Conservation (phyloP, 805 yeast species). For the Wickerhamomyces canadensis region DNA sequence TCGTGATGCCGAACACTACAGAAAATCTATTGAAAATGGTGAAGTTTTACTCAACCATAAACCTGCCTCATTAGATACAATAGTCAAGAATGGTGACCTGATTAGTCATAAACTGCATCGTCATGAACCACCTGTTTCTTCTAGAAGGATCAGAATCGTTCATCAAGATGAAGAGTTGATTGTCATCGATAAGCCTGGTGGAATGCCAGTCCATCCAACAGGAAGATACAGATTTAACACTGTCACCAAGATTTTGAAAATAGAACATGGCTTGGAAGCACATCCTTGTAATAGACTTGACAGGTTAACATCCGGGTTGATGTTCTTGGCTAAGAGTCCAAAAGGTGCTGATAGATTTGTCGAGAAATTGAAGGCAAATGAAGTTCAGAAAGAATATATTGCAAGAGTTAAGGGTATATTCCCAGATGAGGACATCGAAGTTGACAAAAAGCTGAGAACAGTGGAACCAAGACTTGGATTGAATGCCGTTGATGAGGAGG, state of each 20-base stretch:
- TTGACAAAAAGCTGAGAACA: conserved; percentile 65
- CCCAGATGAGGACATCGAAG: conserved; percentile 51
- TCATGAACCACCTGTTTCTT: conserved; percentile 64
- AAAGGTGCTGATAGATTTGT: conserved; percentile 72
- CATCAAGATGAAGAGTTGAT: conserved; percentile 68
- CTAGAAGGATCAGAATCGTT: conserved; percentile 28
- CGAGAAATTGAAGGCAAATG: conserved; percentile 39
- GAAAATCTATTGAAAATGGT: conserved; percentile 50
- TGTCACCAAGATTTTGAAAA: conserved; percentile 69
- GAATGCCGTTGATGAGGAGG: conserved; percentile 39
- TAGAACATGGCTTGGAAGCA: conserved; percentile 57
- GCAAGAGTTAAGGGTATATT: conserved; percentile 88
- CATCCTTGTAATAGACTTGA: conserved; percentile 91
- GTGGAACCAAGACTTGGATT: conserved; percentile 65
- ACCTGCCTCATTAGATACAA: conserved; percentile 56
- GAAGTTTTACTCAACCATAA: conserved; percentile 67
- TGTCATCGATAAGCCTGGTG: conserved; percentile 90
- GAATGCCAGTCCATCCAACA: conserved; percentile 94
- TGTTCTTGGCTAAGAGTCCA: conserved; percentile 37
- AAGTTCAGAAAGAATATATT: conserved; percentile 66
- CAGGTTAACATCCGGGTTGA: conserved; percentile 91
- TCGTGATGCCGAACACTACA: conserved; percentile 61
- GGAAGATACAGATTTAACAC: conserved; percentile 77
- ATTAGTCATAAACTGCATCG: conserved; percentile 73
- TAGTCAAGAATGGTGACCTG: conserved; percentile 76